phyloP scores from a whole-genome alignment of 2,329 filamentous ascomycete species.

The Fusarium goolgardi region DNA sequence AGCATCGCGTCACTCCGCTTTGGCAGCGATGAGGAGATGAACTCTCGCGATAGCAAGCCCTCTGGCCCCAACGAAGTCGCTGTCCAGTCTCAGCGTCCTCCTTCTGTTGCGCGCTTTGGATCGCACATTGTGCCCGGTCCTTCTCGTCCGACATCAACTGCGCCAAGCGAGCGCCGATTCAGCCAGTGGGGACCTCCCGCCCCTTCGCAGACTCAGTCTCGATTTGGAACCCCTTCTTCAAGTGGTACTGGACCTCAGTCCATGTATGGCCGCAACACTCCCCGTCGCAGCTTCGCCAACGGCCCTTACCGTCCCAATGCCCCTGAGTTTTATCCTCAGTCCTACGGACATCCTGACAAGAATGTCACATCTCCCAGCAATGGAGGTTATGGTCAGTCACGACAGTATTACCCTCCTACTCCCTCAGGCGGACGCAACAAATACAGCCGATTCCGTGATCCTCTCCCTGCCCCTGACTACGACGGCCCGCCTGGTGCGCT shows the following conservation, averaged over 20 bases:
- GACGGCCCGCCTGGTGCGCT: conserved; percentile 28
- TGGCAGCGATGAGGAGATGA: conserved; percentile 19
- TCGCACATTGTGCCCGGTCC: conserved; percentile 48
- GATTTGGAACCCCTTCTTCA: conserved; percentile 28
- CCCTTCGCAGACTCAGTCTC: conserved; percentile 34
- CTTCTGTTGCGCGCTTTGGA: conserved; percentile 49
- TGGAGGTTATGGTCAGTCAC: conserved; percentile 40
- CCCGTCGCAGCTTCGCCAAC: conserved; percentile 49
- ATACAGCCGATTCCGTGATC: conserved; percentile 49
- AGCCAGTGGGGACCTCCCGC: conserved; percentile 41
- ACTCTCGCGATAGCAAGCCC: conserved; percentile 34
- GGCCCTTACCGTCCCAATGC: conserved; percentile 50
- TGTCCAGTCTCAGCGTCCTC: conserved; percentile 37
- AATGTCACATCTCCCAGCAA: conserved; percentile 22
- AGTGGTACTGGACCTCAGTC: conserved; percentile 21
- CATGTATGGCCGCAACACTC: conserved; percentile 38
- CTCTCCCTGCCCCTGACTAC: conserved; percentile 37
- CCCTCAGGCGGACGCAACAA: conserved; percentile 47
- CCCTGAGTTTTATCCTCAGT: conserved; percentile 51
- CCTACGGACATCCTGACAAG: conserved; percentile 41
- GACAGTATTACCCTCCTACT: conserved; percentile 48
- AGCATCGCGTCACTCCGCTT: conserved; percentile 47
- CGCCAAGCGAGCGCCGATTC: conserved; percentile 44
- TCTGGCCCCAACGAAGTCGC: conserved; percentile 30
- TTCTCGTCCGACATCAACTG: conserved; percentile 46